These are phyloP conservation scores for Aspergillus clavatus DNA, from an alignment of 2,329 filamentous ascomycete species.

Conservation along the genomic window DNA sequence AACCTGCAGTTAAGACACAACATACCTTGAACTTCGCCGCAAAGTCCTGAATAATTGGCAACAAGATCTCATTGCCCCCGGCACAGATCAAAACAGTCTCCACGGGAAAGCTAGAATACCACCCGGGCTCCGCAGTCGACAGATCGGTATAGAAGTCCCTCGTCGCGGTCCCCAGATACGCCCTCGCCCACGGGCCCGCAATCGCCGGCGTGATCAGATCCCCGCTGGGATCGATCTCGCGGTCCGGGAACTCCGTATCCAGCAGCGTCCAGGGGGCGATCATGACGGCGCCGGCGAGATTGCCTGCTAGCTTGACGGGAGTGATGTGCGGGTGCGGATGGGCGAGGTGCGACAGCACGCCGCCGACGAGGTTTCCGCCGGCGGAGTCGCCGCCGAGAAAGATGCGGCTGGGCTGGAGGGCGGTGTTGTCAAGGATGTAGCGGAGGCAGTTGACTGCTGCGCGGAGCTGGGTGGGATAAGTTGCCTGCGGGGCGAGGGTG, in stretches of 20 bases:
- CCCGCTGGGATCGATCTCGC: conserved; percentile 44
- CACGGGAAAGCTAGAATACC: conserved; percentile 51
- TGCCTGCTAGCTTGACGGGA: conserved; percentile 37
- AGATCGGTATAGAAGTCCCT: conserved; percentile 54
- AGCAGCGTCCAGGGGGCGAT: conserved; percentile 58
- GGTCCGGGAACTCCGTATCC: conserved; percentile 40
- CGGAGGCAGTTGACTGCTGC: conserved; percentile 40
- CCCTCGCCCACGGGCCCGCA: conserved; percentile 43
- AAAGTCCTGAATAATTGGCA: conserved; percentile 53
- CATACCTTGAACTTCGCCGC: conserved; percentile 41
- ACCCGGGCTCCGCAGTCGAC: conserved; percentile 44
- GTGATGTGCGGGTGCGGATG: conserved; percentile 55
- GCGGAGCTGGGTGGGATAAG: conserved; percentile 42
- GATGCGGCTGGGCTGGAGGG: conserved; percentile 32
- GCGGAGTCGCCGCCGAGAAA: conserved; percentile 44
- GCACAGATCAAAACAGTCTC: conserved; percentile 50
- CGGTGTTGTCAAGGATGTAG: conserved; percentile 33
- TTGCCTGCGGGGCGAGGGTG: conserved; percentile 47
- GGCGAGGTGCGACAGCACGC: conserved; percentile 37
- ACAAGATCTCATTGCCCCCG: conserved; percentile 53
- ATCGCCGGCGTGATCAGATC: conserved; percentile 46
- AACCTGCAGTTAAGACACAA: neutral
- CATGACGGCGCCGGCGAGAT: conserved; percentile 49
- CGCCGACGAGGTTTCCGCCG: conserved; percentile 40
- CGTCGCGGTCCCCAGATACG: conserved; percentile 42